A percentile compares a stretch with the other conserved stretches of the same genome.
Conservation (phyloP, 495 filamentous ascomycete species). For the Glarea lozoyensis region DNA sequence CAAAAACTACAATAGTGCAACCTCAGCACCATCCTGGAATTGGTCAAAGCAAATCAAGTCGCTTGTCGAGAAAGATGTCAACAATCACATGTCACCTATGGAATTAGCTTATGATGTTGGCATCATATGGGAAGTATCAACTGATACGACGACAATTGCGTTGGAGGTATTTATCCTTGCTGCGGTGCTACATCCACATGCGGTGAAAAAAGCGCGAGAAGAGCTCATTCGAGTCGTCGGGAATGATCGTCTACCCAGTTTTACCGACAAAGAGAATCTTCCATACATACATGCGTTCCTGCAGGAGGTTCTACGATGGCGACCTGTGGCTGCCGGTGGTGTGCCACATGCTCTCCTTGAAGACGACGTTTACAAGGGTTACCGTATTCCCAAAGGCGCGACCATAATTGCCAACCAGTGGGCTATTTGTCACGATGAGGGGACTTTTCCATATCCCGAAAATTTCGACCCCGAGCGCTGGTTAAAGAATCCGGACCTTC, state of each 20-base stretch:
- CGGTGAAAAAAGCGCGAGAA: constrained; percentile 24
- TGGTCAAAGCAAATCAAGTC: background rate
- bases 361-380: constrained; percentile 38
- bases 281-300: constrained; percentile 36
- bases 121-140: background rate
- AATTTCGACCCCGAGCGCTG: constrained; percentile 5
- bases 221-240: constrained; percentile 48
- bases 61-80: background rate
- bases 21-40: background rate
- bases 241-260: constrained; percentile 33
- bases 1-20: constrained; percentile 2
- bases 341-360: constrained; percentile 33
- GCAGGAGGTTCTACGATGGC: constrained; percentile 43
- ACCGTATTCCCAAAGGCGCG: constrained; percentile 39
- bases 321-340: constrained; percentile 31
- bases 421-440: constrained; percentile 17
- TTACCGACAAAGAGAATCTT: constrained; percentile 33
- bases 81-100: background rate
- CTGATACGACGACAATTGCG: constrained; percentile 1
- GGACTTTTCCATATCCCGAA: constrained; percentile 13
- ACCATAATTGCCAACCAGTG: constrained; percentile 28
- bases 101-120: background rate
- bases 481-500: background rate
- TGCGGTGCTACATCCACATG: background rate
- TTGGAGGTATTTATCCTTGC: background rate